Evolutionary conservation across 805 yeast genomes (phyloP), one percentile per base, ranked within the genome.

Genomic region (Saturnispora gosingensis): DNA sequence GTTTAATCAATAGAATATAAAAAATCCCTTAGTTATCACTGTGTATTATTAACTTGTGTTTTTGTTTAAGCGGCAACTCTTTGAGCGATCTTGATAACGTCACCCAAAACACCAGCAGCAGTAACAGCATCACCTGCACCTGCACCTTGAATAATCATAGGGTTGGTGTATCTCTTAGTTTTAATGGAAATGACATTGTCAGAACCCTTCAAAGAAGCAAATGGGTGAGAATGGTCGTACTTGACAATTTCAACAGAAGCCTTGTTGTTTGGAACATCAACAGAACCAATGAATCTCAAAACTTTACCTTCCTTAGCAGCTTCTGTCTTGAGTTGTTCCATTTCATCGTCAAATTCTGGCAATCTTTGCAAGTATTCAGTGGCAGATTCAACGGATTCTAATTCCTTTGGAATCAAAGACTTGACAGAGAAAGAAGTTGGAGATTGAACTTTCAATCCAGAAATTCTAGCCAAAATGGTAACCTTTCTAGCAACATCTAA

Each of bases 401-500:
- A 78, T 44, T 81, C 85, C 65, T 81, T 77, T 59, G 99, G 99
- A 64, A 93, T 90, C 64, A 93, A 77, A 11, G 97, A 87, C 64
- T 89, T 90, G 34, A 93, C 96, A 38, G 96, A 89, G 82, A 93
- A 91, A 11, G 97, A 81, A 38, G 89, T 78, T 60, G 98, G 95
- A 11, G 93, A 83, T 65, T 83, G 85, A 38, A 93, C 87, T 54
- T 80, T 72, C 50, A 85, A 77, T 3, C 99, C 99, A 15, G 97
- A 77, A 50, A 93, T 78, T 75, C 99, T 85, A 45, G 97, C 96
- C 56, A 93, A 78, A 58, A 93, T 93, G 25, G 99, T 89, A 30
- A 93, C 97, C 70, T 93, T 93, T 78, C 99, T 85, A 43, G 99
- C 99, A 55, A 93, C 97, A 66, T 93, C 99, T 67, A 93, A 77